A percentile compares a stretch with the other conserved stretches of the same genome.
Conservation (phyloP, 371 early-diverging fungal species). For the Circinella umbellata region DNA sequence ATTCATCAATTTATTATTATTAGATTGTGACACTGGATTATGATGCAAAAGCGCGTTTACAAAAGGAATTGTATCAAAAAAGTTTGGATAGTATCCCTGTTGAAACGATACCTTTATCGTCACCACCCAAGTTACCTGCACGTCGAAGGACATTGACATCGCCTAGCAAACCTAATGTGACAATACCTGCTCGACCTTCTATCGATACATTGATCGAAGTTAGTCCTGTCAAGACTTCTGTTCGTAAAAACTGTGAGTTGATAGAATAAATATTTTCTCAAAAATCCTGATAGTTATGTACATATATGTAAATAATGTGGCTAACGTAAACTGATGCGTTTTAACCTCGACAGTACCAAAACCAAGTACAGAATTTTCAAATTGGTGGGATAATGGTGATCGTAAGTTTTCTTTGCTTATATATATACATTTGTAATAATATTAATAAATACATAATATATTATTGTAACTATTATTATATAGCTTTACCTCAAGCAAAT, state of each 20-base stretch:
- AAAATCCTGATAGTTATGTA: not conserved
- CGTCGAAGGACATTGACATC: constrained; percentile 23
- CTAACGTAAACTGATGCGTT: not conserved
- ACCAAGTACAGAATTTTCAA: constrained; percentile 42
- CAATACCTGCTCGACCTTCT: constrained; percentile 13
- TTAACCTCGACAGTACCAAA: constrained; percentile 28
- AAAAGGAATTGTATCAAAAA: constrained; percentile 52
- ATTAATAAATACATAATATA: not conserved
- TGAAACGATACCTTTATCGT: constrained; percentile 11
- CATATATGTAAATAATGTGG: too few species aligned
- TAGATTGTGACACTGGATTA: constrained; percentile 47
- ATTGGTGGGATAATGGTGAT: constrained; percentile 54
- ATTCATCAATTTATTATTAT: not conserved
- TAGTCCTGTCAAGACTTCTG: not conserved
- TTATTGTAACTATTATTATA: not conserved
- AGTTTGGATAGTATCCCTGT: constrained; percentile 37
- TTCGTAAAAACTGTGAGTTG: not conserved
- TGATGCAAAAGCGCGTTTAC: constrained; percentile 41
- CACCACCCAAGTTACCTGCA: constrained; percentile 25
- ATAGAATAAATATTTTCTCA: not conserved
- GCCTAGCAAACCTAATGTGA: constrained; percentile 19
- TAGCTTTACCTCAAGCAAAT: constrained; percentile 20
- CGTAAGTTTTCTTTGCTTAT: constrained; percentile 9
- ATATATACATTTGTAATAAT: not conserved
- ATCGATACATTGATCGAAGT: constrained; percentile 1